phyloP scores from a whole-genome alignment of 257 asterid genomes.

The Schizonepeta tenuifolia region DNA sequence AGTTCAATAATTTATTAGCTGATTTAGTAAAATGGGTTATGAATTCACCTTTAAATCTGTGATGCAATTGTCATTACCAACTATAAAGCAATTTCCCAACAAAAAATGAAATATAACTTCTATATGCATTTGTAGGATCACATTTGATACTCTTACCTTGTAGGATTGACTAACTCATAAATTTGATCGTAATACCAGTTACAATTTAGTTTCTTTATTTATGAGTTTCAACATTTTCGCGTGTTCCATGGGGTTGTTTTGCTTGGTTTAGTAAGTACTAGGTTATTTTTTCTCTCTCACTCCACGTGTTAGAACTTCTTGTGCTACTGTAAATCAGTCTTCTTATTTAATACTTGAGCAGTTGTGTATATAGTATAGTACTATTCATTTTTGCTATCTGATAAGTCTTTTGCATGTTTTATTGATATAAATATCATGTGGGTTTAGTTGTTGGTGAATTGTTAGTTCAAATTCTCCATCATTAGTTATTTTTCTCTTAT shows the following conservation, averaged over 20 bases:
- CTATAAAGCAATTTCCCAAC: background rate
- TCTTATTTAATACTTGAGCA: background rate
- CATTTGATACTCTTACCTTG: background rate
- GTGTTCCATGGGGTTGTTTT: background rate
- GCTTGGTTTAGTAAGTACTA: background rate
- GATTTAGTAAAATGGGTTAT: background rate
- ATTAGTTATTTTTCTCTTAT: background rate
- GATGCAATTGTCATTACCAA: constrained; percentile 9
- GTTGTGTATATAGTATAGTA: background rate
- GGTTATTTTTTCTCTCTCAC: constrained; percentile 5
- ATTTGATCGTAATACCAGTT: background rate
- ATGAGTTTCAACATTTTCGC: background rate
- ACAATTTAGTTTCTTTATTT: background rate
- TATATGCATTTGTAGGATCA: background rate
- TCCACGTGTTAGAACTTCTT: background rate
- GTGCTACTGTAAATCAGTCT: background rate
- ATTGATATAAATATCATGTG: background rate
- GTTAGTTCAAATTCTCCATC: background rate
- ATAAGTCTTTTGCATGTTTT: background rate
- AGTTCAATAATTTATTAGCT: background rate
- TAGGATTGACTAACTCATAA: background rate
- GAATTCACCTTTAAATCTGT: background rate
- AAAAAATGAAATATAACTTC: background rate
- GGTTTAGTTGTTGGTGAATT: background rate
- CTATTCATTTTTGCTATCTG: background rate